Base-by-base conservation (phyloP, 176 grass and related monocot species). In the Bothriochloa decipiens region DNA sequence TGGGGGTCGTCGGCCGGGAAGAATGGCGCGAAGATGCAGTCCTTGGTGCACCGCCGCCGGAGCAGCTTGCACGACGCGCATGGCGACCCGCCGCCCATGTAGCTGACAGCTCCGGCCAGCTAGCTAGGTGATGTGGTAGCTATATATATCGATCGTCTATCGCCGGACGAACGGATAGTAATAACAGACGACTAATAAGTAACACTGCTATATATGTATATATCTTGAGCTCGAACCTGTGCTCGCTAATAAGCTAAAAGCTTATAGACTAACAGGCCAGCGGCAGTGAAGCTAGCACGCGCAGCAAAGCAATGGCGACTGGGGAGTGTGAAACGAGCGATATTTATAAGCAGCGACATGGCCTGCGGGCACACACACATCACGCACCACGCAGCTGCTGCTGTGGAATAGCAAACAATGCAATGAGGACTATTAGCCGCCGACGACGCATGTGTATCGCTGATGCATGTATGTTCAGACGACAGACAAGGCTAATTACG, bases 31-130 rank as follows among this genome's bases (percentile, higher is more conserved):
- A 97, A 97, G 64, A 97, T 94, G 90, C 95, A 97, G 73, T 97
- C 92, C 79, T 94, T 92, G 26, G 92, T 94, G 88, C 95, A 94
- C 49, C 95, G 90, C 76, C 90, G 87, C 46, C 92, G 90, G 14
- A 94, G 92, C 75, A 97, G 86, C 82, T 94, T 97, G 86, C 95
- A 97, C 15, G 95, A 97, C 55, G 95, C 95, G 69, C 95, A 97
- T 27, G 92, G 95, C 66, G 93, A 91, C 12, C 86, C 89, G 15
- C 88, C 77, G 64, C 77, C 88, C 93, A 95, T 95, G 42, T 47
- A 45, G 62, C 25, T 6, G 61, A 62, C 25, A 62, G 26, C 58
- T 9, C 58, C n/a, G n/a, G n/a, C 58, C 58, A 62, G 58, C 58
- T 25, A 62, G 58, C 58, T 60, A 55, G 52, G 18, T 20, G 35